Base-by-base conservation (phyloP, 2,329 filamentous ascomycete genomes). In the Chalaropsis thielavioides region DNA sequence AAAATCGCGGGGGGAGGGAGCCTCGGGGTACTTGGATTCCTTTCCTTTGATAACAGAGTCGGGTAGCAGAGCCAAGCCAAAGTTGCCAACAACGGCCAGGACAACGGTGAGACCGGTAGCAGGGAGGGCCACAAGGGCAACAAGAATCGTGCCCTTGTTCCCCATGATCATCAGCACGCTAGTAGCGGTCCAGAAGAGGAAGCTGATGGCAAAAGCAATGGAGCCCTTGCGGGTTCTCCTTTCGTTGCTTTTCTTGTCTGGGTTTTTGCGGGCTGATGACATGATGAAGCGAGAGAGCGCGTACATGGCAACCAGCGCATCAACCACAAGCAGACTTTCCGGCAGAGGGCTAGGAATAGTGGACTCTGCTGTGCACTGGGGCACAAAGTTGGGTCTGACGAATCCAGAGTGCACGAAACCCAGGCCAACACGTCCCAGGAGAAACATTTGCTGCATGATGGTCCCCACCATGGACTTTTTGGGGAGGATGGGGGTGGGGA, bases 331-430 rank as follows among this genome's bases (percentile, higher is more conserved):
- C 7, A 82, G 73, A 3, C 78, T 72, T 7, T 75, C 70, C 15
- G 82, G 72, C 10, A 80, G 76, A 1, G 83, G 67, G 0, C 78
- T 75, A 49, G 77, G 68, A 35, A 78, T 66, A 4, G 76, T 75
- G 10, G 78, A 80, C 31, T 72, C 73, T 22, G 81, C 76, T 17
- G 82, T 75, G 69, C 83, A 85, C 38, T 80, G 78, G 17, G 77
- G 76, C 43, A 77, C 75, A 68, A 82, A 79, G 66, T 81, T 76
- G 6, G 79, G 76, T 51, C 80, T 75, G 31, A 81, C 79, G 62
- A 83, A 76, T n/a, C 77, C 81, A 17, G 81, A 77, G 67, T 83
- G 81, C 3, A 81, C 76, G 31, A 74, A 79, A 13, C 81, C 83
- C 11, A 83, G 69, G n/a, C 80, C 71, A 49, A 83, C 77, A 31